phyloP scores from a whole-genome alignment of 1,284 basidiomycete species.

The Stygiomarasmius scandens region DNA sequence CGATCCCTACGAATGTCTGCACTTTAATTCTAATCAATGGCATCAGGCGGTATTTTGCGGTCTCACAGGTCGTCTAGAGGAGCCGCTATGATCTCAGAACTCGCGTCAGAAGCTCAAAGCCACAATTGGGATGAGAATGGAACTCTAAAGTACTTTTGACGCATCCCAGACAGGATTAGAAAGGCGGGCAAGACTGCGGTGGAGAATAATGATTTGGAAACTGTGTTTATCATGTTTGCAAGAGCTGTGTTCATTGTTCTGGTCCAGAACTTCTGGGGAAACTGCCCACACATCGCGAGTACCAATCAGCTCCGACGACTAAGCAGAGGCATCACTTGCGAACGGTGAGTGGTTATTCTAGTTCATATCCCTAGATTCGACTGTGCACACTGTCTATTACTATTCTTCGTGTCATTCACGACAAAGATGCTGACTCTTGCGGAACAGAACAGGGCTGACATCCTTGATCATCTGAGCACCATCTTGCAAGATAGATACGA shows the following conservation, averaged over 20 bases:
- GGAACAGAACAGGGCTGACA: conserved; percentile 68
- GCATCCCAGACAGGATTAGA: conserved; percentile 55
- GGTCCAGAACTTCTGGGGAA: no score
- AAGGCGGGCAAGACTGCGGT: conserved; percentile 45
- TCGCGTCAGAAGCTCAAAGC: conserved; percentile 51
- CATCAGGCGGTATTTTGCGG: neutral
- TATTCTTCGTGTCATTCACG: neutral
- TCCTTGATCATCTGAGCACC: conserved; percentile 52
- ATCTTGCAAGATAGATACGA: conserved; percentile 56
- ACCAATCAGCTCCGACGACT: conserved; percentile 42
- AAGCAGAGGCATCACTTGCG: conserved; percentile 56
- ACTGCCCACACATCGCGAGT: conserved; percentile 59
- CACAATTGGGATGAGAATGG: conserved; percentile 50
- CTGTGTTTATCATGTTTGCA: conserved; percentile 60
- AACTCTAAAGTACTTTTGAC: conserved; percentile 57
- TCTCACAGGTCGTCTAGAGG: conserved; percentile 20
- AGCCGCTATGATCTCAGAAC: conserved; percentile 57
- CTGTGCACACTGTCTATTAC: neutral
- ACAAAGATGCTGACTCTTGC: neutral
- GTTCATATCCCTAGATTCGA: conserved; percentile 1
- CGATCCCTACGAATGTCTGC: neutral
- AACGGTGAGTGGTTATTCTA: conserved; percentile 44
- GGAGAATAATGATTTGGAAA: conserved; percentile 53
- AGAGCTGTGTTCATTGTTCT: conserved; percentile 65
- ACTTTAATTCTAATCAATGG: neutral